These are phyloP conservation scores for Fonsecaea pedrosoi DNA, from an alignment of 2,329 filamentous ascomycete genomes.

Conservation along the genomic window DNA sequence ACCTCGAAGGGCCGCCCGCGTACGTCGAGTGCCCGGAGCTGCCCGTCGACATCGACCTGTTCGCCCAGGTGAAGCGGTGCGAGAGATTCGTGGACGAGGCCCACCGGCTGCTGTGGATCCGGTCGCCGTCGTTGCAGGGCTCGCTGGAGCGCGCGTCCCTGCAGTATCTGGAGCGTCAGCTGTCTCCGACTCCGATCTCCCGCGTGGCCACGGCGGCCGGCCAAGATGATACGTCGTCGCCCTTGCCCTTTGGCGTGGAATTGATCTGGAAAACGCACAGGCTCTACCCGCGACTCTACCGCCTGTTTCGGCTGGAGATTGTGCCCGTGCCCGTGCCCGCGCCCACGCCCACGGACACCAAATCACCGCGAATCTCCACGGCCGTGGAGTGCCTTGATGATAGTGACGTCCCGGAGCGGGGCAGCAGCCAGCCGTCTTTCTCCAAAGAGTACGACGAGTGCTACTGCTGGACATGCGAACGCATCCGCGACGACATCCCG, in stretches of 20 bases:
- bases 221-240: too few species aligned
- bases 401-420: too few species aligned
- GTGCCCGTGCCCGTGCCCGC: too few species aligned
- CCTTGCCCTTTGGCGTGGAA: constrained; percentile 7
- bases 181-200: constrained; percentile 3
- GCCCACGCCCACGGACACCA: neutral
- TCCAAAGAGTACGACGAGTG: constrained; percentile 3
- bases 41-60: constrained; percentile 26
- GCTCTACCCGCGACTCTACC: constrained; percentile 27
- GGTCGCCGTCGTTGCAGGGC: constrained; percentile 30
- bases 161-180: constrained; percentile 18
- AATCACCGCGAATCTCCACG: neutral
- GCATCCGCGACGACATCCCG: constrained; percentile 29
- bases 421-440: too few species aligned
- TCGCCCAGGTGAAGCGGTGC: constrained; percentile 8
- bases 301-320: neutral
- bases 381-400: neutral
- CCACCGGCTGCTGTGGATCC: constrained; percentile 32
- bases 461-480: constrained; percentile 35
- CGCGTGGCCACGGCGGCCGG: too few species aligned
- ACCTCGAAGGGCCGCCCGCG: constrained; percentile 31
- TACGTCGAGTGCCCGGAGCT: constrained; percentile 23
- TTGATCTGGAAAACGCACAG: constrained; percentile 33
- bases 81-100: constrained; percentile 24
- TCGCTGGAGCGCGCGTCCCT: constrained; percentile 23